Evolutionary conservation across 129 eudicot genomes (phyloP).

Genomic region (Flaveria linearis): DNA sequence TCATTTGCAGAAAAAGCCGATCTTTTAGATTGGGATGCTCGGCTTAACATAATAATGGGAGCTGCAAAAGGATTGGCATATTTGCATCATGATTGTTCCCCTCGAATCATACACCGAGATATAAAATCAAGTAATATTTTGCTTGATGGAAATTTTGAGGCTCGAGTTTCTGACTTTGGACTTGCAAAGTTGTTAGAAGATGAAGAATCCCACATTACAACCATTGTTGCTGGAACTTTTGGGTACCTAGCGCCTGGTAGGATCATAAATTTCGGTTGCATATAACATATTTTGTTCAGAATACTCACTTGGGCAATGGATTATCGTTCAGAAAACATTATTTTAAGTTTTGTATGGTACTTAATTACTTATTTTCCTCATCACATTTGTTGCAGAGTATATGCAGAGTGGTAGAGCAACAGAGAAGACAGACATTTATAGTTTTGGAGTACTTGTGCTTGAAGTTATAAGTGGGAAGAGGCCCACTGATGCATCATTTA

Average conservation of each 20-base stretch:
- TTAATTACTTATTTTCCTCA: slow-evolving; percentile 9
- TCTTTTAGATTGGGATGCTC: slow-evolving; percentile 86
- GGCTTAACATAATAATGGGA: slow-evolving; percentile 83
- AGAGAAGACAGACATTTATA: slow-evolving; percentile 75
- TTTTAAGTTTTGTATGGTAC: background rate
- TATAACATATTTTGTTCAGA: background rate
- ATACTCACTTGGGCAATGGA: background rate
- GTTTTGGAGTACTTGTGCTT: slow-evolving; percentile 79
- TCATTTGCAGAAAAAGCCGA: slow-evolving; percentile 69
- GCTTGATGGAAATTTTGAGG: slow-evolving; percentile 94
- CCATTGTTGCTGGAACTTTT: slow-evolving; percentile 98
- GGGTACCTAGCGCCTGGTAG: slow-evolving; percentile 99
- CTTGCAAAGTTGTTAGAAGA: slow-evolving; percentile 93
- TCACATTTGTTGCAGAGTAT: slow-evolving; percentile 58
- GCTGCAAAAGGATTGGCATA: slow-evolving; percentile 97
- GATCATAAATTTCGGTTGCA: slow-evolving; percentile 12
- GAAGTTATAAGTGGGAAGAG: slow-evolving; percentile 81
- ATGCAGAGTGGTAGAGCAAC: slow-evolving; percentile 98
- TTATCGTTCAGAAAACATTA: background rate
- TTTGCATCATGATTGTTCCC: slow-evolving; percentile 99
- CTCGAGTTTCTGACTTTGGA: slow-evolving; percentile 98
- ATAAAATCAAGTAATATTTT: slow-evolving; percentile 97
- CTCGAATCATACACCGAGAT: slow-evolving; percentile 94
- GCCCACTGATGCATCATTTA: slow-evolving; percentile 83
- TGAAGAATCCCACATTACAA: slow-evolving; percentile 99